Base-by-base conservation (phyloP, 2,329 filamentous ascomycete genomes). In the Chaetomium sp. region DNA sequence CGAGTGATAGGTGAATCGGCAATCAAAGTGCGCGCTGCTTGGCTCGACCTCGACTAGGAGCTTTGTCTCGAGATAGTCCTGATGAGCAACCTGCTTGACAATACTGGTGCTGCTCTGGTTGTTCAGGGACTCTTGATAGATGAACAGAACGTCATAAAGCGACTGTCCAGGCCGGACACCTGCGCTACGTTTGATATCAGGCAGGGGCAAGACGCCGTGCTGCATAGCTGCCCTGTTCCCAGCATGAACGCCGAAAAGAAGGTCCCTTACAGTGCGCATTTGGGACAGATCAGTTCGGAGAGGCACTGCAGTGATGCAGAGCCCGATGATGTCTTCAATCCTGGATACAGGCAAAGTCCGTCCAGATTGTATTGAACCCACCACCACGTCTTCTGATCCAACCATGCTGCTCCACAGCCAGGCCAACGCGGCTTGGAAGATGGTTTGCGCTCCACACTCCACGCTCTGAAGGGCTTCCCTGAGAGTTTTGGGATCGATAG, bases 291-390 rank as follows among this genome's bases (percentile, higher is more conserved):
- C 76, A 4, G 86, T 70, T n/a, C 89, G 79, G 1, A 90, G 73
- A 1, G 91, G 91, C 6, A 94, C 70, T 0, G 88, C 87, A 1
- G 85, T 76, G 50, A 96, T 84, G 63, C 88, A 94, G 8, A 91
- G 91, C 0, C 91, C 91, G 54, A 92, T 75, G 3, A 91, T 79
- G 1, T 80, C 74, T 59, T 95, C 89, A 37, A 95, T 82, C 0
- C 78, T 81, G 4, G 76, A 67, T 2, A 96, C 68, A 0, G 88
- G 81, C n/a, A 91, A 69, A 1, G 87, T 89, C 53, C 91, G 79
- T 1, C 91, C 91, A 8, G 91, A 95, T 10, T 88, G 87, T 4
- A 96, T 88, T 1, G 84, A 86, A 0, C 91, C 91, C 41, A 95
- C 80, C 0, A 85, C 75, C 1, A 91, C 73, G 66, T 96, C 89